Conservation (phyloP, 768 basidiomycete species). For the Holtermannia corniformis region DNA sequence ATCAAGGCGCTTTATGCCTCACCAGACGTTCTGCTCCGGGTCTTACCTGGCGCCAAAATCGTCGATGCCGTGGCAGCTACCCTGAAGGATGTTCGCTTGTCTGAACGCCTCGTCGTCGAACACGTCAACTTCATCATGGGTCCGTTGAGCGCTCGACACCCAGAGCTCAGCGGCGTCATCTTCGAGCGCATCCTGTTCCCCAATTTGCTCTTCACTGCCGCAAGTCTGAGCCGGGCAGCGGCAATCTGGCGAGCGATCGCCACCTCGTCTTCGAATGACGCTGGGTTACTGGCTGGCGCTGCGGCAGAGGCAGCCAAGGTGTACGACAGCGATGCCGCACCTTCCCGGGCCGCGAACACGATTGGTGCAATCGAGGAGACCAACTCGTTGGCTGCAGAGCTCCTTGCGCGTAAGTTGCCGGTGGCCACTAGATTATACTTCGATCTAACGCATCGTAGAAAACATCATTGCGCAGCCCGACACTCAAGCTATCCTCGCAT, state of each 20-base stretch:
- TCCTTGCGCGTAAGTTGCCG: slow-evolving; percentile 56
- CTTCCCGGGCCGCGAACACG: slow-evolving; percentile 16
- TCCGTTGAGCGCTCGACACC: slow-evolving; percentile 43
- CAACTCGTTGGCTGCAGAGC: slow-evolving; percentile 52
- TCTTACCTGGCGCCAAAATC: slow-evolving; percentile 18
- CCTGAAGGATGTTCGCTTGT: slow-evolving; percentile 4
- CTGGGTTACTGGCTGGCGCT: not conserved
- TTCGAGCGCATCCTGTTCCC: slow-evolving; percentile 55
- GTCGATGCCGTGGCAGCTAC: slow-evolving; percentile 17
- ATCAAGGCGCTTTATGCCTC: slow-evolving; percentile 59
- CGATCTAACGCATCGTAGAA: too few species aligned
- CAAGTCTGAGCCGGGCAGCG: not conserved
- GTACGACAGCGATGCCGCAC: slow-evolving; percentile 2
- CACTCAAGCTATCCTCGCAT: slow-evolving; percentile 45
- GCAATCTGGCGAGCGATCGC: not conserved
- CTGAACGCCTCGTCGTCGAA: slow-evolving; percentile 35
- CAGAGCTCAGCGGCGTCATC: slow-evolving; percentile 46
- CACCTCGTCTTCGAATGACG: not conserved
- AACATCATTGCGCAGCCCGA: slow-evolving; percentile 55
- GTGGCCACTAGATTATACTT: too few species aligned
- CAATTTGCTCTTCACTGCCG: slow-evolving; percentile 48
- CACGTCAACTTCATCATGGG: slow-evolving; percentile 52
- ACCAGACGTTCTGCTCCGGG: slow-evolving; percentile 46
- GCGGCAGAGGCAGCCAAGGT: not conserved
- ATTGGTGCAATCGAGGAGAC: slow-evolving; percentile 36